These are phyloP conservation scores for Zostera marina DNA, from an alignment of 116 monocot genomes.

Conservation along the genomic window DNA sequence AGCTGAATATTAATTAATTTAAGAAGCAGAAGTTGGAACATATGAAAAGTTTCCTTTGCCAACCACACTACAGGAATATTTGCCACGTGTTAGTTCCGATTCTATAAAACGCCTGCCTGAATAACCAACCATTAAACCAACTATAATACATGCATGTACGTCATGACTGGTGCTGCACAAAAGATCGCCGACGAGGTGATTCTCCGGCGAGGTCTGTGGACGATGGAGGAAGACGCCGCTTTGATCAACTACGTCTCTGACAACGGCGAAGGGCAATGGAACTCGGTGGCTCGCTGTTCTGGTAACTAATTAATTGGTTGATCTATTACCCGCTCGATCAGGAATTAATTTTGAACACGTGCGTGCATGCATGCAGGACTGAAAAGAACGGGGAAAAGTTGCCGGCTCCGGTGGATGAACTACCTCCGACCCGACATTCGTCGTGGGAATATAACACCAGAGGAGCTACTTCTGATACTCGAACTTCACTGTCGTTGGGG, in stretches of 20 bases:
- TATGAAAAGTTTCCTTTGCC: too few species aligned
- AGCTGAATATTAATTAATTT: too few species aligned
- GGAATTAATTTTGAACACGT: too few species aligned
- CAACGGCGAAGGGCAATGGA: constrained; percentile 59
- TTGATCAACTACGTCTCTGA: constrained; percentile 35
- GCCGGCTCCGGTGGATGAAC: constrained; percentile 65
- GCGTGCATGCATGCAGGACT: constrained; percentile 15
- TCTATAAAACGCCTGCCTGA: too few species aligned
- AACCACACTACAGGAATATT: too few species aligned
- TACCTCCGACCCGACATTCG: constrained; percentile 53
- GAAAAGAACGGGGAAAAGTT: constrained; percentile 57
- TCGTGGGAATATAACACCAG: constrained; percentile 47
- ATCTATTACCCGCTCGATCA: neutral
- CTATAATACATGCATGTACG: too few species aligned
- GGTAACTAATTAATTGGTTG: constrained; percentile 10
- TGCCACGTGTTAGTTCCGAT: too few species aligned
- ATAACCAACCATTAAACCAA: too few species aligned
- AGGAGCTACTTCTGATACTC: constrained; percentile 59
- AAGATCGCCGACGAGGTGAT: constrained; percentile 1
- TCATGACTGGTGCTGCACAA: neutral
- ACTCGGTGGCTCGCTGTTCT: constrained; percentile 30
- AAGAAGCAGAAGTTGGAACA: too few species aligned
- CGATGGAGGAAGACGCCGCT: constrained; percentile 35
- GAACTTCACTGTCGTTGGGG: constrained; percentile 33
- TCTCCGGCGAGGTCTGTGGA: constrained; percentile 47